A percentile compares a stretch with the other conserved stretches of the same genome.
Evolutionary conservation across 768 basidiomycete species (phyloP).

Genomic region (Saitozyma sp.): DNA sequence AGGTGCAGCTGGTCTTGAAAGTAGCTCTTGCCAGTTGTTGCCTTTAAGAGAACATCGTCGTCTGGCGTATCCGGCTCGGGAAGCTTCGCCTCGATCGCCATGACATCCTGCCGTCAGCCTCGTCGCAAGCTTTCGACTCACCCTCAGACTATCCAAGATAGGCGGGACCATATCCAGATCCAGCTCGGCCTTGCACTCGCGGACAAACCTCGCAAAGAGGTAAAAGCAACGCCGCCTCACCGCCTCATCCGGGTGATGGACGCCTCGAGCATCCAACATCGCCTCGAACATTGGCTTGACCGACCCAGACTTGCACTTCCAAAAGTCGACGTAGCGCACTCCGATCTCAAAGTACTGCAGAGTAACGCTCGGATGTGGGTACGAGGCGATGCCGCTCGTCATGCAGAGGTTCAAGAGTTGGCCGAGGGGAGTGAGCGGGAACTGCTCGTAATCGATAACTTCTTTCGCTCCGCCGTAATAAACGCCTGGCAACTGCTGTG

Average conservation of each 20-base stretch:
- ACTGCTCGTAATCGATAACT: slow-evolving; percentile 54
- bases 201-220: slow-evolving; percentile 88
- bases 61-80: slow-evolving; percentile 74
- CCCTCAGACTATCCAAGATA: slow-evolving; percentile 61
- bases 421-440: slow-evolving; percentile 83
- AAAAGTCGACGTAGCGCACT: slow-evolving; percentile 93
- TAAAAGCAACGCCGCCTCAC: slow-evolving; percentile 82
- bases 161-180: slow-evolving; percentile 68
- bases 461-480: slow-evolving; percentile 20
- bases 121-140: slow-evolving; percentile 43
- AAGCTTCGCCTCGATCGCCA: slow-evolving; percentile 71
- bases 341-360: slow-evolving; percentile 91
- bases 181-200: slow-evolving; percentile 75
- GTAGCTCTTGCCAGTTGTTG: slow-evolving; percentile 67
- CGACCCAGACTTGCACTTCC: slow-evolving; percentile 86
- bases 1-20: slow-evolving; percentile 92
- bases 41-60: slow-evolving; percentile 66
- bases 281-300: slow-evolving; percentile 83
- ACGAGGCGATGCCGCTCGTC: slow-evolving; percentile 74
- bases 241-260: slow-evolving; percentile 72
- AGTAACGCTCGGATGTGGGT: slow-evolving; percentile 78
- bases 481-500: slow-evolving; percentile 10
- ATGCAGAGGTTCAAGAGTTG: slow-evolving; percentile 83
- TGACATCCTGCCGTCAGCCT: slow-evolving; percentile 62
- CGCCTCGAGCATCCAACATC: slow-evolving; percentile 78